A percentile compares a stretch with the other conserved stretches of the same genome.
Evolutionary conservation across 306 rosid genomes (phyloP).

Genomic region (Prunus campanulata): DNA sequence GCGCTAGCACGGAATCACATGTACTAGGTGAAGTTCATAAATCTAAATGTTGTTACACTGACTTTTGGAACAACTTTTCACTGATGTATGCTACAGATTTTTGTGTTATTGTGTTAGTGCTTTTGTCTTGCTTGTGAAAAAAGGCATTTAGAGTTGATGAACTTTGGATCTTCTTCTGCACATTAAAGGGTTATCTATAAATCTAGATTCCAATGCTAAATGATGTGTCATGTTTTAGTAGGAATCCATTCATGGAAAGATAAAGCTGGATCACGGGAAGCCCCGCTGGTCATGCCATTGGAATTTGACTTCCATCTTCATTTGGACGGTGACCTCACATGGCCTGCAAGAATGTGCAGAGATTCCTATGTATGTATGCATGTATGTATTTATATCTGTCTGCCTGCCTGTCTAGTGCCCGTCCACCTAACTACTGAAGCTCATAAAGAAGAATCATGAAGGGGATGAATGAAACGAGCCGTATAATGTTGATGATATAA

Average conservation of each 20-base stretch:
- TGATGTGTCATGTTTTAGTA: no score
- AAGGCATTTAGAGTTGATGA: background rate
- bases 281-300: background rate
- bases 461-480: no score
- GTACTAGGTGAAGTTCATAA: background rate
- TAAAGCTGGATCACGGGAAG: background rate
- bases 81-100: background rate
- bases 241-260: no score
- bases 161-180: background rate
- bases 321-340: background rate
- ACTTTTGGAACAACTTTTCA: background rate
- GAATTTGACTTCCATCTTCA: conserved; percentile 1
- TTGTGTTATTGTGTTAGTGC: background rate
- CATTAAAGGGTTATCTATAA: background rate
- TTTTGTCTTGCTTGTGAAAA: background rate
- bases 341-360: background rate
- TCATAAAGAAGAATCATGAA: background rate
- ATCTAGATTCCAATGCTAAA: no score
- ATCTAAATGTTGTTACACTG: background rate
- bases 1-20: background rate
- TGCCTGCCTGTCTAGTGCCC: background rate
- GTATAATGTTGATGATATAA: no score
- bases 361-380: background rate
- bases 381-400: background rate
- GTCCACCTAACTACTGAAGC: no score